These are phyloP conservation scores for Barnettozyma populi DNA, from an alignment of 805 yeast genomes.

Conservation along the genomic window DNA sequence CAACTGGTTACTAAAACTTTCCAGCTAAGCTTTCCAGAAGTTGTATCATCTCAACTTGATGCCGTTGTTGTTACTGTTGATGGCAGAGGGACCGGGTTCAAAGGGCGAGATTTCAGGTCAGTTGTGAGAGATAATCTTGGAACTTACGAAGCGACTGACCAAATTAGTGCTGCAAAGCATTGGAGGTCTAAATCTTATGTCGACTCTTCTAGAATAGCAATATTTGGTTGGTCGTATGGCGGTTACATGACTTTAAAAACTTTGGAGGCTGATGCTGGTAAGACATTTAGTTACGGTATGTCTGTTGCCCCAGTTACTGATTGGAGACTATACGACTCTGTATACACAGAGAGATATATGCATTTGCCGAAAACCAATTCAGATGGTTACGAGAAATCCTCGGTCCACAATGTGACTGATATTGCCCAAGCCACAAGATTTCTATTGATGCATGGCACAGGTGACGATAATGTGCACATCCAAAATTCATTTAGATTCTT, in stretches of 20 bases:
- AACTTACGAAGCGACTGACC: constrained; percentile 77
- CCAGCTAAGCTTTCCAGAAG: constrained; percentile 61
- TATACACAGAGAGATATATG: constrained; percentile 95
- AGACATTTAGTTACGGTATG: constrained; percentile 79
- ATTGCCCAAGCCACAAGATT: constrained; percentile 61
- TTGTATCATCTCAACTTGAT: constrained; percentile 68
- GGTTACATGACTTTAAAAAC: constrained; percentile 91
- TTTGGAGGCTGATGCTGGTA: constrained; percentile 71
- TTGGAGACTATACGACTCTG: constrained; percentile 87
- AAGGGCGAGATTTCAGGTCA: constrained; percentile 72
- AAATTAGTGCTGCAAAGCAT: constrained; percentile 72
- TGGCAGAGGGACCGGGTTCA: constrained; percentile 94
- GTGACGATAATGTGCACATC: constrained; percentile 95
- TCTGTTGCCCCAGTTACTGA: constrained; percentile 98
- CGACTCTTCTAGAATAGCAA: constrained; percentile 62
- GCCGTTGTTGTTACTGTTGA: constrained; percentile 93
- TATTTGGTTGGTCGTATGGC: constrained; percentile 99
- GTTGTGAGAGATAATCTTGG: constrained; percentile 81
- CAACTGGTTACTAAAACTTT: constrained; percentile 69
- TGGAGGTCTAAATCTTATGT: constrained; percentile 65
- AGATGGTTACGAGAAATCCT: constrained; percentile 53
- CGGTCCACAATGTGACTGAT: constrained; percentile 50
- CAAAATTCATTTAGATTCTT: constrained; percentile 79
- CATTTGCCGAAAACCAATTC: constrained; percentile 67
- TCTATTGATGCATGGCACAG: constrained; percentile 90